Evolutionary conservation across 2,329 filamentous ascomycete genomes (phyloP).

Genomic region (Amauroascus niger): DNA sequence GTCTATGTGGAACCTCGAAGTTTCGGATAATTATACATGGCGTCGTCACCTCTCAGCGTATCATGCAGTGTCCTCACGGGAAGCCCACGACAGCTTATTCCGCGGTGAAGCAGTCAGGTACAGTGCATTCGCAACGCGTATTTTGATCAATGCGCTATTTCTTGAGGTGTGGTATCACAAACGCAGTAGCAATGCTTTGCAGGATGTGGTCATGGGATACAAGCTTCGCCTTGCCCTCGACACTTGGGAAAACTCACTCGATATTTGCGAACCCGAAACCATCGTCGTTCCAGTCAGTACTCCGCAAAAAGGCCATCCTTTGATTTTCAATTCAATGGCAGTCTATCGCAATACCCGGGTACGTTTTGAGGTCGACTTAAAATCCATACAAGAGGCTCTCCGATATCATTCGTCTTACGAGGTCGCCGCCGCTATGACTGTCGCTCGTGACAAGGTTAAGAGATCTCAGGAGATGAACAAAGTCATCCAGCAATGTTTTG

Average conservation of each 20-base stretch:
- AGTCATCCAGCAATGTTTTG: slow-evolving; percentile 94
- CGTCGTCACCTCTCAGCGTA: slow-evolving; percentile 56
- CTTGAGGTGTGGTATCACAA: slow-evolving; percentile 99
- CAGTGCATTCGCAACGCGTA: slow-evolving; percentile 90
- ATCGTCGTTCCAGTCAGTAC: slow-evolving; percentile 83
- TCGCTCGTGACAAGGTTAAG: slow-evolving; percentile 86
- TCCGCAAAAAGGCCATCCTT: slow-evolving; percentile 87
- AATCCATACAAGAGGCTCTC: slow-evolving; percentile 89
- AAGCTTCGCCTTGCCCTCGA: slow-evolving; percentile 90
- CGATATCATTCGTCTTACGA: slow-evolving; percentile 97
- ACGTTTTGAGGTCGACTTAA: slow-evolving; percentile 87
- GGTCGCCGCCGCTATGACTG: slow-evolving; percentile 92
- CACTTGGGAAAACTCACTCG: slow-evolving; percentile 97
- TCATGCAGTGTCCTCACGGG: slow-evolving; percentile 69
- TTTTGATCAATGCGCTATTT: slow-evolving; percentile 98
- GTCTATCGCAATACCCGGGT: slow-evolving; percentile 91
- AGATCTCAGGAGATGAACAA: slow-evolving; percentile 96
- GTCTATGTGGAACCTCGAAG: slow-evolving; percentile 81
- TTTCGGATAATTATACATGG: slow-evolving; percentile 72
- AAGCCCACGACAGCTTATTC: slow-evolving; percentile 91
- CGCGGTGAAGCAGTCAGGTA: slow-evolving; percentile 84
- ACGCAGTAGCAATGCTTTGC: slow-evolving; percentile 90
- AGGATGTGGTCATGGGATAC: slow-evolving; percentile 96
- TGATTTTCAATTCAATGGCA: slow-evolving; percentile 97
- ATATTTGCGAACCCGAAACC: slow-evolving; percentile 83